Conservation (phyloP, 176 grass and related monocot genomes). For the Eleusine indica region DNA sequence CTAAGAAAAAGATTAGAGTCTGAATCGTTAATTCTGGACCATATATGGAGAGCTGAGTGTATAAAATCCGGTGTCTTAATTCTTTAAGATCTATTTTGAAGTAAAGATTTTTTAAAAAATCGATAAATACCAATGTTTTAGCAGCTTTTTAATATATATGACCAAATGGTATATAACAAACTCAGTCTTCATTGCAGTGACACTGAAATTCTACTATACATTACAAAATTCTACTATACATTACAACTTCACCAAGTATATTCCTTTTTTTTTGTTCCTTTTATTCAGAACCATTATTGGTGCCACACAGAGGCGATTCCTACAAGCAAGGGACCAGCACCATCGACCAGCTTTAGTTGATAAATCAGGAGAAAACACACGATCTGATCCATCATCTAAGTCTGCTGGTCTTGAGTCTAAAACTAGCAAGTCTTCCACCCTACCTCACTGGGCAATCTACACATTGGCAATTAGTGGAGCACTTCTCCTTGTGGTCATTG, state of each 20-base stretch:
- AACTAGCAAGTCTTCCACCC: not conserved
- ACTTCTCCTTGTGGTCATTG: slow-evolving; percentile 41
- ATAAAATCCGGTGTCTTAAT: no score
- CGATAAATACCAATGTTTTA: no score
- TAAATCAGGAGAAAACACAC: not conserved
- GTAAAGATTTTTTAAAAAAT: no score
- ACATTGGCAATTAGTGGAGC: slow-evolving; percentile 37
- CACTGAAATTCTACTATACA: not conserved
- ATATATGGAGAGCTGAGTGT: no score
- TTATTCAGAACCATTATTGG: slow-evolving; percentile 20
- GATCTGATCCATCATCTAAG: not conserved
- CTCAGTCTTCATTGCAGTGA: not conserved
- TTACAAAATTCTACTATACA: not conserved
- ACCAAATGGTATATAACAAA: not conserved
- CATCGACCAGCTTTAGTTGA: not conserved
- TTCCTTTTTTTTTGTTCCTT: not conserved
- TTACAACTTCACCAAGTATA: not conserved
- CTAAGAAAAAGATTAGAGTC: no score
- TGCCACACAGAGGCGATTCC: slow-evolving; percentile 32
- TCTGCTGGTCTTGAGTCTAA: not conserved
- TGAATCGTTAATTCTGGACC: no score
- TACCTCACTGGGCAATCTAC: slow-evolving; percentile 32
- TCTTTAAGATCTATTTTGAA: no score
- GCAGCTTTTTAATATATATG: no score
- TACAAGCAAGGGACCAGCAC: not conserved